phyloP scores from a whole-genome alignment of 768 basidiomycete genomes.

The Tephrocybe sp. region DNA sequence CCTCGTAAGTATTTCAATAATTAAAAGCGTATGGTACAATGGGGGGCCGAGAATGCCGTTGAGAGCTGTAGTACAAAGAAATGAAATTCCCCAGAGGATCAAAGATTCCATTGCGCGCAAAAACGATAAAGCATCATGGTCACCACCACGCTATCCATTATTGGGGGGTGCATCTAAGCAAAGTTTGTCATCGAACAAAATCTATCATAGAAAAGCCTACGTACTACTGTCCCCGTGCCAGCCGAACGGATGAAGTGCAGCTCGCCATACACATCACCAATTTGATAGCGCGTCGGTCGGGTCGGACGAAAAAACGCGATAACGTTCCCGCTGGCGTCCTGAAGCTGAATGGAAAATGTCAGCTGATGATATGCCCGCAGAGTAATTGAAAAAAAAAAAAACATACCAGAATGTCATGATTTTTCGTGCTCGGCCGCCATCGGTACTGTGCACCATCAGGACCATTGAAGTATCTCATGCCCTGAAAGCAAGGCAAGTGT shows the following conservation, averaged over 20 bases:
- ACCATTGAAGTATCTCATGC: slow-evolving; percentile 72
- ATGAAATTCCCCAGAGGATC: slow-evolving; percentile 17
- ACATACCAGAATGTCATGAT: slow-evolving; percentile 61
- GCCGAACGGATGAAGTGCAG: slow-evolving; percentile 79
- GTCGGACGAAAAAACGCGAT: slow-evolving; percentile 83
- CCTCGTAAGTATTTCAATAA: slow-evolving; percentile 5
- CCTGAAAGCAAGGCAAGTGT: slow-evolving; percentile 43
- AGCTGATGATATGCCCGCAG: slow-evolving; percentile 18
- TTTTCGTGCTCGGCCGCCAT: slow-evolving; percentile 70
- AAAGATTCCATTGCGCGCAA: slow-evolving; percentile 56
- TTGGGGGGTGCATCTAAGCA: slow-evolving; percentile 77
- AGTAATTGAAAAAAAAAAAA: slow-evolving; percentile 18
- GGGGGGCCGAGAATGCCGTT: not conserved
- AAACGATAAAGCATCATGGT: slow-evolving; percentile 87
- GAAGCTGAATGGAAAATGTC: slow-evolving; percentile 48
- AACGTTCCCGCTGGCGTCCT: slow-evolving; percentile 65
- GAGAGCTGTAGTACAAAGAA: slow-evolving; percentile 4
- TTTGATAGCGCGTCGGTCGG: slow-evolving; percentile 76
- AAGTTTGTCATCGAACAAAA: slow-evolving; percentile 14
- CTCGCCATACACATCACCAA: slow-evolving; percentile 86
- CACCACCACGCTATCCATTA: slow-evolving; percentile 87
- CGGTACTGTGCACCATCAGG: slow-evolving; percentile 81
- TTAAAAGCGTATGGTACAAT: slow-evolving; percentile 20
- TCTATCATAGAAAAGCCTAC: slow-evolving; percentile 23
- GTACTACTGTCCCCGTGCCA: slow-evolving; percentile 81